Percentiles rank a stretch among this genome's conserved stretches.
Conservation (phyloP, 371 early-diverging fungal genomes). For the Rhizopus microsporus region DNA sequence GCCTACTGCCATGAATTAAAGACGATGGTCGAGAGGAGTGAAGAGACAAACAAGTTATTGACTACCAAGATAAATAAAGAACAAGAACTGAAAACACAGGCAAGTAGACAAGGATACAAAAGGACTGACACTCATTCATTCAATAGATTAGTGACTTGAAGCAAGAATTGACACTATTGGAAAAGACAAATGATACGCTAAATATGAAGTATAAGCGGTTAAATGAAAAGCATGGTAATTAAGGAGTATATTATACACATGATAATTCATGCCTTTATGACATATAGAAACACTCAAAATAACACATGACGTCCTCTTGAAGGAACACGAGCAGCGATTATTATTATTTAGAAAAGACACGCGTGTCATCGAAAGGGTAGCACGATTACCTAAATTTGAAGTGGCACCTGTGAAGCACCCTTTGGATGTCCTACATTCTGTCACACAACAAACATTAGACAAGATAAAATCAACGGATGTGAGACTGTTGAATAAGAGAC, state of each 20-base stretch:
- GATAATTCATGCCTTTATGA: neutral
- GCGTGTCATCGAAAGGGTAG: constrained; percentile 1
- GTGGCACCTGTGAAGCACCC: constrained; percentile 6
- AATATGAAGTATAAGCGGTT: constrained; percentile 15
- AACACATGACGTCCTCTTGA: constrained; percentile 17
- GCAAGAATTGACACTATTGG: constrained; percentile 16
- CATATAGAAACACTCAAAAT: constrained; percentile 21
- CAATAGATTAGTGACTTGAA: constrained; percentile 12
- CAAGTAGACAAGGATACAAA: constrained; percentile 20
- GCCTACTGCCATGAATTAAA: constrained; percentile 1
- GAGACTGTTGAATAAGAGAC: constrained; percentile 57
- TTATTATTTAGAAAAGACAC: neutral
- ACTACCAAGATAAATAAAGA: constrained; percentile 2
- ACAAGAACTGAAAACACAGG: constrained; percentile 38
- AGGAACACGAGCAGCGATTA: constrained; percentile 16
- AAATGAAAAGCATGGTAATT: constrained; percentile 17
- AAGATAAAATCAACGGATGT: constrained; percentile 58
- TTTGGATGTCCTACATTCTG: constrained; percentile 17
- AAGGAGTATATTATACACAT: neutral
- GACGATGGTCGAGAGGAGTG: neutral
- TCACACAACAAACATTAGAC: constrained; percentile 39
- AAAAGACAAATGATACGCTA: constrained; percentile 15
- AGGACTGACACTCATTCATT: neutral
- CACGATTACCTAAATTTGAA: constrained; percentile 2
- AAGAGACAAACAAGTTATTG: neutral